Base-by-base conservation (phyloP, 495 filamentous ascomycete species). In the Xylaria intraflava region DNA sequence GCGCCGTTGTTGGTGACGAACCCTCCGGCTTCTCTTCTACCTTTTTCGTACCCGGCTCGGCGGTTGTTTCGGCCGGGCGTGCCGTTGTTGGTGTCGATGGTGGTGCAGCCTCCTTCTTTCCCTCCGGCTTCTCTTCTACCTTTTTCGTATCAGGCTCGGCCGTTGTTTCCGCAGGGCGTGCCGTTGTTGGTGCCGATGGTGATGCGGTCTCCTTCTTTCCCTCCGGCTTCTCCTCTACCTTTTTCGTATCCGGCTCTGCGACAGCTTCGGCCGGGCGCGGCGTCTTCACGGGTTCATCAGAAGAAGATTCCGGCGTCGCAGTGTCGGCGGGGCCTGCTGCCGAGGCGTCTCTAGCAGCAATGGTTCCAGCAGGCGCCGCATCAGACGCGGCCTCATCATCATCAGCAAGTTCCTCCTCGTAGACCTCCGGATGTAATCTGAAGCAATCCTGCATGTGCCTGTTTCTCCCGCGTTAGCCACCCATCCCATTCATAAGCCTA, bases 361-460 rank as follows among this genome's bases (percentile, higher is more conserved):
- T 47, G n/a, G 60, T 58, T 26, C 73, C 73, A n/a, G 43, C 6
- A 3, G 35, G 22, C 10, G 33, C 33, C 3, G 38, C 52, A 6
- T 72, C 69, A 11, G 65, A 58, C 8, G 62, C 71, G 20, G 91
- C 89, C 19, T 93, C 89, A n/a, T 93, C 90, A 23, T 94, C 89
- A 35, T 87, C 89, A 44, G 88, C 85, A 17, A 96, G 76, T 65
- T 96, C 93, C n/a, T 84, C 77, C 46, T 88, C 89, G 72, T 98
- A 96, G 44, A 93, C 75, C 26, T 97, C 93, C 27, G 93, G 93
- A 68, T 96, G 83, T 66, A 83, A 68, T 36, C 89, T 78, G 80
- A 98, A 98, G 75, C 93, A 98, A 65, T 92, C 84, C 79, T 98
- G 93, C 93, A 98, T 98, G 55, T 74, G 81, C 76, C 88, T 93